Percentiles rank a stretch among this genome's conserved stretches.
These are phyloP conservation scores for Microcera coccophila DNA, from an alignment of 2,329 filamentous ascomycete species.

Conservation along the genomic window DNA sequence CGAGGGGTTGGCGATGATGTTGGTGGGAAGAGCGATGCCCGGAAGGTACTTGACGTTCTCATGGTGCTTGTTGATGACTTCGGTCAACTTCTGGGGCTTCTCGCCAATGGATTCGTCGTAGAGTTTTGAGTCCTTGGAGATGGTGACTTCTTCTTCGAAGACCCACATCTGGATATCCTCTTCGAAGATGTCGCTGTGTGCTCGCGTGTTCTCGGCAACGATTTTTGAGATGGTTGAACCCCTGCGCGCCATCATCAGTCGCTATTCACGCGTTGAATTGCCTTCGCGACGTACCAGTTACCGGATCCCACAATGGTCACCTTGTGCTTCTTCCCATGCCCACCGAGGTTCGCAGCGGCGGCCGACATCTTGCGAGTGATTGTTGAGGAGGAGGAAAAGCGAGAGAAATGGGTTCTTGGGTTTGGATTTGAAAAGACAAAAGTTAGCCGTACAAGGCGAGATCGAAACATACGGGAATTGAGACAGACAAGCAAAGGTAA, in stretches of 20 bases:
- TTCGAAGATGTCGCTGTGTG: conserved; percentile 77
- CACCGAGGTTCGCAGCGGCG: conserved; percentile 34
- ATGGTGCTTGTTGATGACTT: conserved; percentile 85
- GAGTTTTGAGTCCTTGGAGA: conserved; percentile 68
- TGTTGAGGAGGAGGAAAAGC: conserved; percentile 14
- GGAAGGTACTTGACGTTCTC: conserved; percentile 99
- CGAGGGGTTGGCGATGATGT: conserved; percentile 80
- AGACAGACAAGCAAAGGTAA: conserved; percentile 3
- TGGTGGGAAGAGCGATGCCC: conserved; percentile 75
- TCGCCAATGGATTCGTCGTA: conserved; percentile 62
- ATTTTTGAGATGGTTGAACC: conserved; percentile 98
- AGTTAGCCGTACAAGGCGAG: conserved; percentile 14
- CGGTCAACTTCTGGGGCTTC: conserved; percentile 79
- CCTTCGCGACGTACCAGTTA: conserved; percentile 67
- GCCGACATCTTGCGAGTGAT: conserved; percentile 32
- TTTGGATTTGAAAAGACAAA: conserved; percentile 10
- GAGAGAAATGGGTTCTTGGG: conserved; percentile 11
- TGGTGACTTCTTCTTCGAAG: conserved; percentile 82
- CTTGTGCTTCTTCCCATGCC: conserved; percentile 73
- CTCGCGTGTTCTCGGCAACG: conserved; percentile 83
- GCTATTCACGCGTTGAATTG: background rate
- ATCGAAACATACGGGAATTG: conserved; percentile 23
- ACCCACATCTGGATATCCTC: conserved; percentile 98
- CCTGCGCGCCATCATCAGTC: conserved; percentile 45
- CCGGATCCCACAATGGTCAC: conserved; percentile 92